Evolutionary conservation across 2,329 filamentous ascomycete genomes (phyloP), one percentile per base, ranked within the genome.

Genomic region (Talaromyces piceae): DNA sequence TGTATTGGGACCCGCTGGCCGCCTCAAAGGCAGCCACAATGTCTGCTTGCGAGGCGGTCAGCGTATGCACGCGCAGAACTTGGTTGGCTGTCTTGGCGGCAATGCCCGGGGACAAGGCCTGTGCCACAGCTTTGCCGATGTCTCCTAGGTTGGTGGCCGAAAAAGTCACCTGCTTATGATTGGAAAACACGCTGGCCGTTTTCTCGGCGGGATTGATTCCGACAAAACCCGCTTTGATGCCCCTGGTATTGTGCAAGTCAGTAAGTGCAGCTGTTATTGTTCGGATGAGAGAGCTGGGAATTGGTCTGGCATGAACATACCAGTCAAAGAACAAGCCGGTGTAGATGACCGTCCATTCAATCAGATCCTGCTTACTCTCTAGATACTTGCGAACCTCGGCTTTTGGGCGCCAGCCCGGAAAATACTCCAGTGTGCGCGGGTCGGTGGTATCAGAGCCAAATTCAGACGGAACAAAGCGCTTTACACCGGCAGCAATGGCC

Each of bases 401-500:
- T 31, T 60, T 60, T 25, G 25, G 51, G 47, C 12, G 28, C 18
- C 47, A 30, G 4, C 41, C 43, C 3, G 50, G 50, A 13, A 52
- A 48, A 16, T 49, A 47, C 16, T 54, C 20, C 8, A 39, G 26
- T 12, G 49, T n/a, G 22, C 43, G 23, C n/a, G 53, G 37, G 20
- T 54, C 49, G 41, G 22, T 45, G 28, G 46, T 54, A 41, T 54
- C 50, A 18, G 33, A 47, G 13, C 52, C 49, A 26, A 51, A 51
- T 16, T 54, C 44, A 28, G 53, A 53, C 9, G 49, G 47, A 22
- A 49, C 16, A 25, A 52, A 49, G 12, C 80, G 74, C 57, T 77
- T 76, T 5, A 86, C 81, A 1, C 80, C 79, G 1, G 80, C 80
- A 3, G 74, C 73, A 25, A 80, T 68, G 27, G 81, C 76, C 1